phyloP scores from a whole-genome alignment of 2,329 filamentous ascomycete genomes.

The Aspergillus candidus region DNA sequence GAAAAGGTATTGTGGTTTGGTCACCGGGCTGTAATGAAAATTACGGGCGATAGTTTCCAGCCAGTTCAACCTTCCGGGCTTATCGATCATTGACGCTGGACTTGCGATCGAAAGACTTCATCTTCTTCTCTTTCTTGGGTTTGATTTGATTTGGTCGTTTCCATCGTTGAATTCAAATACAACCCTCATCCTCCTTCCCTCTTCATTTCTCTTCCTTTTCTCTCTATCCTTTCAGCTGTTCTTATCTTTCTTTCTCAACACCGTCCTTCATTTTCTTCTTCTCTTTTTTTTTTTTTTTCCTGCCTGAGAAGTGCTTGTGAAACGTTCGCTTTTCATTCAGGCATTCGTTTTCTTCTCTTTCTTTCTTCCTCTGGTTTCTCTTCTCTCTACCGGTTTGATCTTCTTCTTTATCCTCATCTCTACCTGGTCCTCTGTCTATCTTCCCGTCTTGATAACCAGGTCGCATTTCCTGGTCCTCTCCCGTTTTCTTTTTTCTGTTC shows the following conservation, averaged over 20 bases:
- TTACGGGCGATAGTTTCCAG: background rate
- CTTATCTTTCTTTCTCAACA: conserved; percentile 12
- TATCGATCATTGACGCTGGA: conserved; percentile 12
- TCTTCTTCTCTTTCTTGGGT: conserved; percentile 12
- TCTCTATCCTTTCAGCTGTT: conserved; percentile 3
- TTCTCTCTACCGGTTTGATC: conserved; percentile 6
- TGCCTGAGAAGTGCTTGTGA: background rate
- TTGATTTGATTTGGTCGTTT: background rate
- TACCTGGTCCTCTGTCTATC: no score
- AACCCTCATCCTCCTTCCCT: background rate
- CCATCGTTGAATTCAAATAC: conserved; percentile 3
- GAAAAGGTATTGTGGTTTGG: conserved; percentile 5
- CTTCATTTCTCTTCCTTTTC: conserved; percentile 7
- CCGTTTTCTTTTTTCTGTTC: conserved; percentile 13
- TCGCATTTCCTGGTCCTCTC: conserved; percentile 9
- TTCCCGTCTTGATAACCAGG: background rate
- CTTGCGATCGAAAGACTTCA: conserved; percentile 9
- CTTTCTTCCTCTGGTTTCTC: conserved; percentile 9
- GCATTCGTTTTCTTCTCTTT: conserved; percentile 5
- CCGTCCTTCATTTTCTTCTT: conserved; percentile 5
- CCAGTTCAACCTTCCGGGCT: conserved; percentile 9
- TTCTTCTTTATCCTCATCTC: background rate
- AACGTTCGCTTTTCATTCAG: no score
- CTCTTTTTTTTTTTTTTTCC: conserved; percentile 7
- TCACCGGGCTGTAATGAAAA: conserved; percentile 7